phyloP scores from a whole-genome alignment of 495 filamentous ascomycete species.

The Delitschia confertaspora region DNA sequence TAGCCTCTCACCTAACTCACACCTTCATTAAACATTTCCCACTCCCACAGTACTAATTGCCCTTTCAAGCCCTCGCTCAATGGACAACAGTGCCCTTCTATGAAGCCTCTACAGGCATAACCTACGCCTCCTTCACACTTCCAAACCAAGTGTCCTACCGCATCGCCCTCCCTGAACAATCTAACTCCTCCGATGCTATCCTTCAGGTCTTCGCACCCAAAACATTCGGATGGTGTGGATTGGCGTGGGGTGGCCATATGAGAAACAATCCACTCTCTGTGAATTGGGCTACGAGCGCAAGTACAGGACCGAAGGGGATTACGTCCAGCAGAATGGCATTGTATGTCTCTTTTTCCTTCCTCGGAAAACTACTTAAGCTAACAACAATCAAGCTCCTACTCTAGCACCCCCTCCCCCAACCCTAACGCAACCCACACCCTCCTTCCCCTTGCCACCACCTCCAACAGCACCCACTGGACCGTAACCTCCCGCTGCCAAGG shows the following conservation, averaged over 20 bases:
- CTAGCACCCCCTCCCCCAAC: constrained; percentile 26
- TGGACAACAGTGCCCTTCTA: constrained; percentile 3
- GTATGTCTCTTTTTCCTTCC: constrained; percentile 26
- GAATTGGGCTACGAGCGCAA: constrained; percentile 5
- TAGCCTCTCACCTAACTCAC: no score
- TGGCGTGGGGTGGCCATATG: constrained; percentile 22
- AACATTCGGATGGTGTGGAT: constrained; percentile 8
- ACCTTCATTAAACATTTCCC: no score
- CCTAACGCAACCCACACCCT: constrained; percentile 37
- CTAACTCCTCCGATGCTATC: constrained; percentile 11
- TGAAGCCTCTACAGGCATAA: constrained; percentile 5
- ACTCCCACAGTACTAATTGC: not conserved
- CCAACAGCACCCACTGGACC: constrained; percentile 44
- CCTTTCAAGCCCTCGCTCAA: constrained; percentile 1
- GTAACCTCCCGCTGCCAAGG: constrained; percentile 40
- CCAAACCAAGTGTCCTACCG: constrained; percentile 13
- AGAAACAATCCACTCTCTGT: constrained; percentile 16
- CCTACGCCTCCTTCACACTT: constrained; percentile 15
- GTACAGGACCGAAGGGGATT: constrained; percentile 37
- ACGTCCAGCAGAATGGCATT: constrained; percentile 39
- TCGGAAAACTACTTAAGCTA: not conserved
- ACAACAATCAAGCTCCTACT: constrained; percentile 3
- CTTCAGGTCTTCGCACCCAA: constrained; percentile 13
- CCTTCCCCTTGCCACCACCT: constrained; percentile 36
- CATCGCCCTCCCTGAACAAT: constrained; percentile 4